phyloP scores from a whole-genome alignment of 2,329 filamentous ascomycete species.

The Fusarium haematococcum region DNA sequence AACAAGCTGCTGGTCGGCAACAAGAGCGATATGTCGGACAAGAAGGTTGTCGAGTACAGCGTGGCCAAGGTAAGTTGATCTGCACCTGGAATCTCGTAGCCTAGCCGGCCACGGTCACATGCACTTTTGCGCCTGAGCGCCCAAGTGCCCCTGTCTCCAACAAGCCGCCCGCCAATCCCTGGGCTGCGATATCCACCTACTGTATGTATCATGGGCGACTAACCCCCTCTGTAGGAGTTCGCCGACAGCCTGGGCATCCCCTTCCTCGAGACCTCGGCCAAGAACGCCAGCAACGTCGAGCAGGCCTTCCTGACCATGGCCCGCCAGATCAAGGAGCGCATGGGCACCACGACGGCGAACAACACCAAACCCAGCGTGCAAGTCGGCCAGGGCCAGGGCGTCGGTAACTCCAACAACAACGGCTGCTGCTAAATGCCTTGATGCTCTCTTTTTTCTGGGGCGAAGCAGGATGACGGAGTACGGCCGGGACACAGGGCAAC shows the following conservation, averaged over 20 bases:
- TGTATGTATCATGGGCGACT: constrained; percentile 21
- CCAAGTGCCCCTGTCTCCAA: constrained; percentile 16
- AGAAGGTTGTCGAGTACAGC: constrained; percentile 99
- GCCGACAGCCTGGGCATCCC: constrained; percentile 98
- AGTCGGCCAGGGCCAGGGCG: constrained; percentile 93
- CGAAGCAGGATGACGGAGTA: constrained; percentile 46
- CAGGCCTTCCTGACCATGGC: constrained; percentile 99
- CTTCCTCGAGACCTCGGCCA: constrained; percentile 99
- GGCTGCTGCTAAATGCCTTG: constrained; percentile 83
- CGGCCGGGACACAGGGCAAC: constrained; percentile 37
- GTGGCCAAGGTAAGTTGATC: constrained; percentile 86
- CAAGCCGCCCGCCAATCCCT: constrained; percentile 3
- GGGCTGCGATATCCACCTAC: constrained; percentile 1
- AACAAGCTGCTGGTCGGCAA: constrained; percentile 99
- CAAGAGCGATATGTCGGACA: constrained; percentile 99
- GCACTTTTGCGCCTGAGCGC: constrained; percentile 30
- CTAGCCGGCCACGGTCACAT: constrained; percentile 31
- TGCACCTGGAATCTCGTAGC: constrained; percentile 2
- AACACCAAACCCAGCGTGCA: constrained; percentile 99
- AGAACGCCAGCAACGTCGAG: constrained; percentile 99
- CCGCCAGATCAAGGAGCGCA: constrained; percentile 99
- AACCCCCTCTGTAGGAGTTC: constrained; percentile 78
- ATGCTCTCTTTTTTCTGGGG: constrained; percentile 36
- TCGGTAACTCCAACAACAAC: constrained; percentile 85
- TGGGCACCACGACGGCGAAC: constrained; percentile 94